Percentiles rank a stretch among this genome's conserved stretches.
phyloP scores from a whole-genome alignment of 441 rosid genomes.

The Manihot esculenta region DNA sequence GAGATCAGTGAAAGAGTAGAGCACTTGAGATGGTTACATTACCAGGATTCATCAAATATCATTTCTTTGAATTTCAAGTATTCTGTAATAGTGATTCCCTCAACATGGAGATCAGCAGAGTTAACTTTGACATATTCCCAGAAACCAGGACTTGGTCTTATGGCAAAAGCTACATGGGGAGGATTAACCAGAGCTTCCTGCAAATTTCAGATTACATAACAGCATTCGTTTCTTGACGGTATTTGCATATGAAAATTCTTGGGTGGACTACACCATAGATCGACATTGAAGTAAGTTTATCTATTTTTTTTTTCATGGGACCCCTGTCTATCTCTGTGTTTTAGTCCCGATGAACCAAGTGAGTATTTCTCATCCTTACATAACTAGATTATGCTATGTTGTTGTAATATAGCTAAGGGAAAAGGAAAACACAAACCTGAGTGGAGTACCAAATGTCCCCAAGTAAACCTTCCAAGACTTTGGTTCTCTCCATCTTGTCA shows the following conservation, averaged over 20 bases:
- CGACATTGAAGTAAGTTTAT: too few species aligned
- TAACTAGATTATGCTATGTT: too few species aligned
- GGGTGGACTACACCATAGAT: too few species aligned
- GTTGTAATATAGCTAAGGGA: too few species aligned
- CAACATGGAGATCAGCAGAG: conserved; percentile 54
- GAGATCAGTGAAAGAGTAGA: too few species aligned
- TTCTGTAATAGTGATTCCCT: conserved; percentile 45
- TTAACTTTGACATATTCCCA: conserved; percentile 79
- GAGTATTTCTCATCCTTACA: too few species aligned
- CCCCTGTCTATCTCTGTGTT: too few species aligned
- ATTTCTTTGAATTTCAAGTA: conserved; percentile 79
- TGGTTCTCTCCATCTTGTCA: conserved; percentile 44
- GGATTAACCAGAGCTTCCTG: conserved; percentile 88
- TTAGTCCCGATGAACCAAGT: too few species aligned
- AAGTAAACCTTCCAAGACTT: conserved; percentile 55
- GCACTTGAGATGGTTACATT: not conserved
- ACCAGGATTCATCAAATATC: conserved; percentile 68
- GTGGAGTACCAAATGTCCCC: conserved; percentile 71
- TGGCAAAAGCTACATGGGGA: conserved; percentile 64
- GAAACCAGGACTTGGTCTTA: conserved; percentile 75
- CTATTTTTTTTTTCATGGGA: too few species aligned
- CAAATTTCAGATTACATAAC: not conserved
- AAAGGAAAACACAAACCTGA: conserved; percentile 44
- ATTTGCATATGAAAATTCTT: too few species aligned
- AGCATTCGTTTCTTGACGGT: too few species aligned